Conservation (phyloP, 805 yeast species). For the Clavispora asparagi region DNA sequence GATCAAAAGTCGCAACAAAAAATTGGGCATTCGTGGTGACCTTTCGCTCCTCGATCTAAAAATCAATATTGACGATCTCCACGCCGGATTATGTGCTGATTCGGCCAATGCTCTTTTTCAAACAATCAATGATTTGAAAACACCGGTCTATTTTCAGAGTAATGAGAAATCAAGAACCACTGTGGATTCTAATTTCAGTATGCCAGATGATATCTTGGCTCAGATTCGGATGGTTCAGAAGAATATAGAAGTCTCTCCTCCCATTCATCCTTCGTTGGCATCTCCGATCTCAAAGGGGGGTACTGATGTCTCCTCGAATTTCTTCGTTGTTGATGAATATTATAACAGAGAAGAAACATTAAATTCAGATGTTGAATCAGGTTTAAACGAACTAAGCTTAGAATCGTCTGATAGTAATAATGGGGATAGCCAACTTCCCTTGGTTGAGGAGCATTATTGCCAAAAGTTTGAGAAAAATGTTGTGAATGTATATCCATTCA, state of each 20-base stretch:
- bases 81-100: conserved; percentile 72
- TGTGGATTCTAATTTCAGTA: conserved; percentile 22
- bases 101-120: conserved; percentile 71
- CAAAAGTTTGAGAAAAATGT: background rate
- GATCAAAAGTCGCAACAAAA: conserved; percentile 12
- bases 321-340: conserved; percentile 8
- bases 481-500: conserved; percentile 17
- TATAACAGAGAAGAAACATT: background rate
- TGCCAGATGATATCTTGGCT: conserved; percentile 28
- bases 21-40: conserved; percentile 17
- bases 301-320: conserved; percentile 1
- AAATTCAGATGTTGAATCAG: conserved; percentile 1
- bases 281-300: background rate
- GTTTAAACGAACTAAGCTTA: conserved; percentile 1
- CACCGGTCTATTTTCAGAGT: conserved; percentile 56
- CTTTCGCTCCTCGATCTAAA: conserved; percentile 38
- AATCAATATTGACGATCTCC: conserved; percentile 43
- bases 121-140: conserved; percentile 64
- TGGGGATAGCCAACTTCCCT: background rate
- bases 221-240: conserved; percentile 27
- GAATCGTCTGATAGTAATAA: background rate
- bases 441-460: conserved; percentile 11
- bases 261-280: background rate
- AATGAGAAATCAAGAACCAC: conserved; percentile 52
- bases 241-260: background rate